Percentiles rank a stretch among this genome's conserved stretches.
phyloP scores from a whole-genome alignment of 139 green algal species.

The Micromonas pusilla region DNA sequence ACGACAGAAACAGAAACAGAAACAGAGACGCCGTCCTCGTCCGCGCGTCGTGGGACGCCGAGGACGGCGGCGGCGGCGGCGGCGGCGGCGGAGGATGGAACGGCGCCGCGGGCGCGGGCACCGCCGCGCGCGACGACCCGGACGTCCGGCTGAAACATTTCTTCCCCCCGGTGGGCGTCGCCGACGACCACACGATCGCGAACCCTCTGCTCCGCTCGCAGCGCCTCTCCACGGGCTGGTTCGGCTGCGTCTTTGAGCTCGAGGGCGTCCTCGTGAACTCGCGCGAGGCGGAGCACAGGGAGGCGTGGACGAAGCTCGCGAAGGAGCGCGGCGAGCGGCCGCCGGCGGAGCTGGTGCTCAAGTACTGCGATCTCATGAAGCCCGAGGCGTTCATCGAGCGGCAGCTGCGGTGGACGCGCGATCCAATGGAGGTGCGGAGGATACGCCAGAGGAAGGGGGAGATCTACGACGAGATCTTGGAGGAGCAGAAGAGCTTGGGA shows the following conservation, averaged over 20 bases:
- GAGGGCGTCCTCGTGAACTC: neutral
- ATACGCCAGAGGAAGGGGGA: neutral
- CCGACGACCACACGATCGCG: conserved; percentile 1
- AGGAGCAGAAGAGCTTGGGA: too few species aligned
- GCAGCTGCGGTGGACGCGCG: neutral
- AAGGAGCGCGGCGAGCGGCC: neutral
- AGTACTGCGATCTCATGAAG: neutral
- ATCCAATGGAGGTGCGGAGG: neutral
- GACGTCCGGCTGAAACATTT: neutral
- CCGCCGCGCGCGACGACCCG: too few species aligned
- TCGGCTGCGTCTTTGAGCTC: neutral
- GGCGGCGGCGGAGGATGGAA: too few species aligned
- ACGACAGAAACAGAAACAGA: too few species aligned
- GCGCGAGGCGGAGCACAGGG: neutral
- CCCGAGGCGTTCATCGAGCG: neutral
- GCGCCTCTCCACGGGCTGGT: neutral
- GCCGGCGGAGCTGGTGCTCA: neutral
- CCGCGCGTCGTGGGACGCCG: too few species aligned
- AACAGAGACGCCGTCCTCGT: too few species aligned
- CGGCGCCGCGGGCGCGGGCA: too few species aligned
- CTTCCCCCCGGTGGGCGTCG: neutral
- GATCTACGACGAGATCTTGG: neutral
- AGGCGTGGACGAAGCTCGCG: neutral
- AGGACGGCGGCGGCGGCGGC: too few species aligned
- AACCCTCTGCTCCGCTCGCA: neutral